These are phyloP conservation scores for Pythium dissimile DNA, from an alignment of 352 stramenopile species.

Conservation along the genomic window DNA sequence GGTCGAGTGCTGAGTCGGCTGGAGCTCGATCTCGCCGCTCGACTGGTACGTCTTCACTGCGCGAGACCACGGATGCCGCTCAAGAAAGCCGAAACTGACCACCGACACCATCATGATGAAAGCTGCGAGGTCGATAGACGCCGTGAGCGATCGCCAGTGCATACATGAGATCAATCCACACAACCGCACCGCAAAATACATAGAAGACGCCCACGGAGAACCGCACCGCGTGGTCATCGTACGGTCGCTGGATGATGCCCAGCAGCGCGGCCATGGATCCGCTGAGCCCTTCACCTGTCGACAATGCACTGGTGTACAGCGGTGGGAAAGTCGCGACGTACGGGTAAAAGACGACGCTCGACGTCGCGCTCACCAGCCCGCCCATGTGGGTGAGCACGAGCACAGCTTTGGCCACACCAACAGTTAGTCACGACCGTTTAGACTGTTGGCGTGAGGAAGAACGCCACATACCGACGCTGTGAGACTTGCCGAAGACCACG, in stretches of 20 bases:
- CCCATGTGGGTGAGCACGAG: constrained; percentile 58
- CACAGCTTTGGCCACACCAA: constrained; percentile 38
- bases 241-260: constrained; percentile 55
- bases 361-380: constrained; percentile 66
- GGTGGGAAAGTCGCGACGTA: constrained; percentile 62
- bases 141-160: too few relatives aligned
- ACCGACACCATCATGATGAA: constrained; percentile 53
- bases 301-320: constrained; percentile 60
- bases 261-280: constrained; percentile 55
- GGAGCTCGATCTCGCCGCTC: constrained; percentile 7
- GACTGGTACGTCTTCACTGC: neutral
- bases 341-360: constrained; percentile 70
- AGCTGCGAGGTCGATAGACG: constrained; percentile 21
- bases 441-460: neutral
- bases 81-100: constrained; percentile 49
- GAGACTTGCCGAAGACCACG: constrained; percentile 35
- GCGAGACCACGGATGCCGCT: constrained; percentile 32
- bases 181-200: constrained; percentile 43
- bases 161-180: neutral
- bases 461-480: constrained; percentile 42
- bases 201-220: constrained; percentile 65
- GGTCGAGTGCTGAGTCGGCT: neutral
- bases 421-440: neutral
- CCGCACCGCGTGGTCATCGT: constrained; percentile 31
- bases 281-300: constrained; percentile 63